Evolutionary conservation across 2,329 filamentous ascomycete species (phyloP).

Genomic region (Neocucurbitaria cava): DNA sequence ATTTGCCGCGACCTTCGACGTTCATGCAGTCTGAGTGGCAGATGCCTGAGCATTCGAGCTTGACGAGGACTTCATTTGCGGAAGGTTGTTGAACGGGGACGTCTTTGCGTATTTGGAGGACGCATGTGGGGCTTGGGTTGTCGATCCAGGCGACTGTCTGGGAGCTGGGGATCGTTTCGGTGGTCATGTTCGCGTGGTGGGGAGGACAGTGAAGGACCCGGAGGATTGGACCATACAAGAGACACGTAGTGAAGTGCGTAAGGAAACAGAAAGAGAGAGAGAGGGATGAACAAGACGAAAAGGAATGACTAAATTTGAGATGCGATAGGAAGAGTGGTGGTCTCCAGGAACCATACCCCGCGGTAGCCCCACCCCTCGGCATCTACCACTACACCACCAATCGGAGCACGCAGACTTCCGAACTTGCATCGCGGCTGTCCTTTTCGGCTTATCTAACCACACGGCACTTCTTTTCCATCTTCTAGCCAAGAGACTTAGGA

Average conservation of each 20-base stretch:
- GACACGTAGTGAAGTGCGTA: not conserved
- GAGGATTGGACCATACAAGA: not conserved
- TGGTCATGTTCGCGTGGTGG: not conserved
- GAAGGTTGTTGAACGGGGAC: slow-evolving; percentile 48
- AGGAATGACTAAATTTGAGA: not conserved
- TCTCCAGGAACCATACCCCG: slow-evolving; percentile 6
- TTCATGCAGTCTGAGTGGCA: slow-evolving; percentile 59
- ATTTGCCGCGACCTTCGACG: slow-evolving; percentile 52
- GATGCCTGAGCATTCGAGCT: slow-evolving; percentile 56
- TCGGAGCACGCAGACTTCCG: slow-evolving; percentile 13
- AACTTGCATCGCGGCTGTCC: not conserved
- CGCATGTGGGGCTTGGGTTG: slow-evolving; percentile 42
- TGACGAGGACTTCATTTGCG: slow-evolving; percentile 54
- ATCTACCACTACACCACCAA: slow-evolving; percentile 8
- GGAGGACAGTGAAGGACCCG: not conserved
- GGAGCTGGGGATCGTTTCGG: slow-evolving; percentile 32
- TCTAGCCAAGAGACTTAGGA: not conserved
- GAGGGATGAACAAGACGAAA: not conserved
- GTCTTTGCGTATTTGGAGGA: slow-evolving; percentile 45
- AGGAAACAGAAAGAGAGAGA: not conserved
- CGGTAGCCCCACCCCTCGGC: slow-evolving; percentile 7
- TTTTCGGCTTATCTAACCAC: not conserved
- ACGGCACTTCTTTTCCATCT: not conserved
- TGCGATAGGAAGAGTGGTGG: not conserved
- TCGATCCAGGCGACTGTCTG: slow-evolving; percentile 50